Conservation (phyloP, 2,329 filamentous ascomycete genomes). For the Monosporascus sp. region DNA sequence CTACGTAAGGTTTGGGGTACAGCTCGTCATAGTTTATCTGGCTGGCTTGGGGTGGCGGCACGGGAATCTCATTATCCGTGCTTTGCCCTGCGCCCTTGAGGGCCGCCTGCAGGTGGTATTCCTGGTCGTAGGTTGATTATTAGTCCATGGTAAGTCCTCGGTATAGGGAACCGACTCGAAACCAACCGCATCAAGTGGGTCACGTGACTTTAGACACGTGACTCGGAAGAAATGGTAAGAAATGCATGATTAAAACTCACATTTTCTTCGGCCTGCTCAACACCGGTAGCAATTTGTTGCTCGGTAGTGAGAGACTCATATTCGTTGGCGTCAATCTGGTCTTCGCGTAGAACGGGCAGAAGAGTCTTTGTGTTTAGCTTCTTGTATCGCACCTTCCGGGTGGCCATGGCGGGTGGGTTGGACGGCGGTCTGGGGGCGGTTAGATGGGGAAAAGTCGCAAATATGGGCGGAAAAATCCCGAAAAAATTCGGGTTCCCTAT, state of each 20-base stretch:
- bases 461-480: slow-evolving; percentile 52
- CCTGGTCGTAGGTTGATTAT: slow-evolving; percentile 46
- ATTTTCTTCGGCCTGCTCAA: slow-evolving; percentile 95
- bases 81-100: slow-evolving; percentile 51
- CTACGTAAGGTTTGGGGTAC: slow-evolving; percentile 73
- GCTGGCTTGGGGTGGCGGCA: slow-evolving; percentile 59
- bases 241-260: slow-evolving; percentile 56
- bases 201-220: slow-evolving; percentile 44
- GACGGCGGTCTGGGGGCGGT: slow-evolving; percentile 24
- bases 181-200: slow-evolving; percentile 31
- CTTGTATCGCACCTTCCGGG: slow-evolving; percentile 72
- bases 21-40: slow-evolving; percentile 81
- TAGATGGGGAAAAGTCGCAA: slow-evolving; percentile 27
- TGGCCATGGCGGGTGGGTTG: slow-evolving; percentile 48
- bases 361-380: slow-evolving; percentile 90
- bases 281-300: slow-evolving; percentile 88
- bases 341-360: slow-evolving; percentile 80
- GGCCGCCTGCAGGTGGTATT: slow-evolving; percentile 91
- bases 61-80: slow-evolving; percentile 58
- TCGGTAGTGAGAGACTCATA: slow-evolving; percentile 82
- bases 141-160: slow-evolving; percentile 11
- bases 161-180: slow-evolving; percentile 1
- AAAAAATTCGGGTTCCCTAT: slow-evolving; percentile 61
- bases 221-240: slow-evolving; percentile 16
- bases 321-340: slow-evolving; percentile 80